Evolutionary conservation across 2,329 filamentous ascomycete species (phyloP).

Genomic region (Aspergillus vadensis): DNA sequence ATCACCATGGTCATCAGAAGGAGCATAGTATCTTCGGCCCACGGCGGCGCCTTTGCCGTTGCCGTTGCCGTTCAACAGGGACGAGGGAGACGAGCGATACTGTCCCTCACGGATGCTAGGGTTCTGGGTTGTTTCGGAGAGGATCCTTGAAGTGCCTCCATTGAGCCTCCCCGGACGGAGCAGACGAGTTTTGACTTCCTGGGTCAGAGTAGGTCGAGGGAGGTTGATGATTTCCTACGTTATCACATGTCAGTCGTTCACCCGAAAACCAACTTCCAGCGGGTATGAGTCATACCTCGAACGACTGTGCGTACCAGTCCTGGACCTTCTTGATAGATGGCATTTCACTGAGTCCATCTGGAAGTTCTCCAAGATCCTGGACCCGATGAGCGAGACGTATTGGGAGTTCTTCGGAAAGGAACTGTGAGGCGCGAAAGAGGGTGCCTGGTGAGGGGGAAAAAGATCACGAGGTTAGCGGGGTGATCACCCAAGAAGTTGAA

Average conservation of each 20-base stretch:
- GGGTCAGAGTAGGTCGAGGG: constrained; percentile 72
- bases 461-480: constrained; percentile 19
- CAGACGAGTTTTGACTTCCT: constrained; percentile 77
- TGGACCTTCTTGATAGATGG: constrained; percentile 91
- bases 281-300: constrained; percentile 69
- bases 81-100: constrained; percentile 59
- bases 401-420: constrained; percentile 95
- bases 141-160: constrained; percentile 64
- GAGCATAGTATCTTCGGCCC: constrained; percentile 78
- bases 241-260: constrained; percentile 26
- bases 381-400: constrained; percentile 96
- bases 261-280: constrained; percentile 4
- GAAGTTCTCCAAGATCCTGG: constrained; percentile 86
- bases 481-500: constrained; percentile 9
- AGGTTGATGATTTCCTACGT: constrained; percentile 82
- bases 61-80: constrained; percentile 49
- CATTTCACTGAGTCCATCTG: constrained; percentile 97
- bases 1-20: constrained; percentile 81
- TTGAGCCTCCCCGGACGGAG: constrained; percentile 54
- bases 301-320: constrained; percentile 99
- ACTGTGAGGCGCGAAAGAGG: constrained; percentile 95
- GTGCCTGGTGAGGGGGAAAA: constrained; percentile 63
- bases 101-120: constrained; percentile 85
- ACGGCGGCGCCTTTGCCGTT: constrained; percentile 53
- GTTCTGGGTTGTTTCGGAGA: constrained; percentile 84